phyloP scores from a whole-genome alignment of 805 yeast genomes.

The Metschnikowia colocasiae region DNA sequence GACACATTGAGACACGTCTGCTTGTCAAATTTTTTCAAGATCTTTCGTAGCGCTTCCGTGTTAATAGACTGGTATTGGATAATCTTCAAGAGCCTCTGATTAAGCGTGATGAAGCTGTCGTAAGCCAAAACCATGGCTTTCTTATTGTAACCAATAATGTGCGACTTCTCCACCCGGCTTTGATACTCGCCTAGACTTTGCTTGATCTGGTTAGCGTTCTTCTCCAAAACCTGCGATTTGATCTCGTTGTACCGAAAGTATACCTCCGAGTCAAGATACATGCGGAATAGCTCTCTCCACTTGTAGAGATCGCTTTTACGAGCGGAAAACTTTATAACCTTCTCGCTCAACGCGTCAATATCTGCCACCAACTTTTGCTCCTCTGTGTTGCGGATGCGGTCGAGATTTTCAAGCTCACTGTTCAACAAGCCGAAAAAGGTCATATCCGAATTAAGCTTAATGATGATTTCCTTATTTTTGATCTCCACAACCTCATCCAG shows the following conservation, averaged over 20 bases:
- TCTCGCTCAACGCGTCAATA: conserved; percentile 41
- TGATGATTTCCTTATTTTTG: conserved; percentile 31
- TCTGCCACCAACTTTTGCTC: conserved; percentile 41
- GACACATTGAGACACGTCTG: conserved; percentile 56
- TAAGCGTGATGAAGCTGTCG: conserved; percentile 48
- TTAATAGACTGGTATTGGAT: conserved; percentile 61
- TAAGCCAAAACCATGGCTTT: conserved; percentile 46
- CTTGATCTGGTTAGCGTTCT: conserved; percentile 45
- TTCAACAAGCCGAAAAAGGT: conserved; percentile 58
- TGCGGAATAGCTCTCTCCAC: conserved; percentile 67
- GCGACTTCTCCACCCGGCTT: conserved; percentile 35
- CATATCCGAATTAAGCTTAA: conserved; percentile 52
- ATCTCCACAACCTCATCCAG: conserved; percentile 13
- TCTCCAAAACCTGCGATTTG: conserved; percentile 37
- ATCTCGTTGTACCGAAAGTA: conserved; percentile 53
- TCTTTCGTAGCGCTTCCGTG: conserved; percentile 60
- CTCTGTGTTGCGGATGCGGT: conserved; percentile 39
- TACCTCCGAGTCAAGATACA: conserved; percentile 63
- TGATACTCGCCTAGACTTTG: conserved; percentile 41
- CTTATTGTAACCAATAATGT: conserved; percentile 42
- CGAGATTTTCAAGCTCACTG: conserved; percentile 50
- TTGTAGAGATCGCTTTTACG: conserved; percentile 54
- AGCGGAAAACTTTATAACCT: conserved; percentile 22
- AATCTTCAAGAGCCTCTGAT: conserved; percentile 51
- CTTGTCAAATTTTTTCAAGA: conserved; percentile 72